Evolutionary conservation across 176 grass and related monocot genomes (phyloP).

Genomic region (Musa schizocarpa): DNA sequence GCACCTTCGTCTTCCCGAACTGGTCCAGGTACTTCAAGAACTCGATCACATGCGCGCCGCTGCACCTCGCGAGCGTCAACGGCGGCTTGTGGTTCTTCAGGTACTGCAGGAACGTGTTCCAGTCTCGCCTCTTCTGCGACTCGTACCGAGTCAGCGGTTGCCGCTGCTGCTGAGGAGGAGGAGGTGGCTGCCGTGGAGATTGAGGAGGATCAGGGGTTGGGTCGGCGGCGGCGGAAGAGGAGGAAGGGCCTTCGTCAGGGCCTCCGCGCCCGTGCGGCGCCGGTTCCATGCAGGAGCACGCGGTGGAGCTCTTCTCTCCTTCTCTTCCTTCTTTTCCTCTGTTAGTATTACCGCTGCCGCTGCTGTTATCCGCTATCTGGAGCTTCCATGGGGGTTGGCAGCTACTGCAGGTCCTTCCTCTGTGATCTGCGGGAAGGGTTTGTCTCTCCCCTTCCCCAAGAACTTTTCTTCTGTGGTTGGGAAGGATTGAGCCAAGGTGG

Average conservation of each 20-base stretch:
- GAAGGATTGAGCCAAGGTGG: not conserved
- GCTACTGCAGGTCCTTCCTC: not conserved
- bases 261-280: not conserved
- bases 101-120: slow-evolving; percentile 22
- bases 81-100: slow-evolving; percentile 15
- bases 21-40: slow-evolving; percentile 22
- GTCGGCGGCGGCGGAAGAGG: not conserved
- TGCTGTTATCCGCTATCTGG: not conserved
- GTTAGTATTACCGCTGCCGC: not conserved
- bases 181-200: not conserved
- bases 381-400: not conserved
- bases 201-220: not conserved
- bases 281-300: slow-evolving; percentile 7
- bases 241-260: not conserved
- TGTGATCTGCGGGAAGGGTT: not conserved
- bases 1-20: slow-evolving; percentile 23
- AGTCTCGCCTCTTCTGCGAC: slow-evolving; percentile 17
- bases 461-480: not conserved
- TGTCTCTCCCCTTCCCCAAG: not conserved
- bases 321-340: not conserved
- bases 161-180: not conserved
- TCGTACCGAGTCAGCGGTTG: slow-evolving; percentile 15
- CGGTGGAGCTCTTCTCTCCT: not conserved
- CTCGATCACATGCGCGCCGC: slow-evolving; percentile 17
- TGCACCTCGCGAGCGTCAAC: slow-evolving; percentile 9